Evolutionary conservation across 1,139 yeast species (phyloP).

Genomic region (Candida pseudoviswanathii): DNA sequence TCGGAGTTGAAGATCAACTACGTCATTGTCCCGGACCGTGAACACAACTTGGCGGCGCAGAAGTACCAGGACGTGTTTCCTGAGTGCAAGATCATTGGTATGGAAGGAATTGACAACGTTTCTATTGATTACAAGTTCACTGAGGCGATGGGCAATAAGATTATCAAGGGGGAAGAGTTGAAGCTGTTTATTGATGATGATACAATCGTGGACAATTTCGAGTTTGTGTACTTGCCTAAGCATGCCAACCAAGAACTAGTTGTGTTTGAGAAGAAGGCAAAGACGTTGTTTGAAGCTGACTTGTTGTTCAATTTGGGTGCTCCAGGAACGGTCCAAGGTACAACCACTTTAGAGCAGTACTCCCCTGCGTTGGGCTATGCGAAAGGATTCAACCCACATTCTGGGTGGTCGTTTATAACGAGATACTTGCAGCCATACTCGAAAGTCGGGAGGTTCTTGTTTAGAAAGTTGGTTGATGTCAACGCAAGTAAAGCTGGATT

Average conservation of each 20-base stretch:
- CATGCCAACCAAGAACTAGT: conserved; percentile 60
- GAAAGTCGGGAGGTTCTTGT: conserved; percentile 34
- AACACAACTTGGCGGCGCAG: conserved; percentile 58
- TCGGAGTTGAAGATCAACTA: conserved; percentile 37
- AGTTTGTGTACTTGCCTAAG: conserved; percentile 56
- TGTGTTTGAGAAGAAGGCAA: conserved; percentile 46
- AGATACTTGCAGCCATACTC: conserved; percentile 42
- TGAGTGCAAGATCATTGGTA: conserved; percentile 50
- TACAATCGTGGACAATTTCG: conserved; percentile 41
- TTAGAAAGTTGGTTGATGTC: conserved; percentile 27
- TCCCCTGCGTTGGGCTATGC: conserved; percentile 48
- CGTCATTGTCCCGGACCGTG: conserved; percentile 53
- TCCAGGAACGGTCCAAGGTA: conserved; percentile 18
- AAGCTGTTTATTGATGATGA: conserved; percentile 26
- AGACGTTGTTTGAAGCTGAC: conserved; percentile 58
- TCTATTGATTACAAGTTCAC: conserved; percentile 39
- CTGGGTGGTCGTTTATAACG: conserved; percentile 41
- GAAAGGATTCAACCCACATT: conserved; percentile 36
- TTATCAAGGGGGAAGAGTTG: conserved; percentile 25
- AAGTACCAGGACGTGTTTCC: conserved; percentile 54
- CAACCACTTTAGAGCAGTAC: conserved; percentile 29
- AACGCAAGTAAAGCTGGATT: conserved; percentile 35
- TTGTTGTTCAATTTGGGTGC: conserved; percentile 52
- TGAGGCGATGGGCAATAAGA: conserved; percentile 27
- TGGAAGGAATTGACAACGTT: conserved; percentile 39